Evolutionary conservation across 495 filamentous ascomycete species (phyloP), one percentile per base, ranked within the genome.

Genomic region (Acidomyces sp.): DNA sequence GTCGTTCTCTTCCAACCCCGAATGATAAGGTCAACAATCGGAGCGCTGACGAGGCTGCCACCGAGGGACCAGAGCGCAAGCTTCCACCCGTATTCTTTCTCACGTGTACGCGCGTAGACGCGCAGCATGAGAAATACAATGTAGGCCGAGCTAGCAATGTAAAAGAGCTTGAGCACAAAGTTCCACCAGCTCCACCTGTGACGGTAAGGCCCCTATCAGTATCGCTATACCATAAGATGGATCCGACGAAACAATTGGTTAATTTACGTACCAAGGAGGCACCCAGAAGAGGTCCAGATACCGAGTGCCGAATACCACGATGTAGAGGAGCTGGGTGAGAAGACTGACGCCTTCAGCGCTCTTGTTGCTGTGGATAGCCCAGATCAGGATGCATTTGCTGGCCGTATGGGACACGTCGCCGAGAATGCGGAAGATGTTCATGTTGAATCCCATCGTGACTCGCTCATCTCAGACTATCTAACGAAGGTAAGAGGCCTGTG

Each of bases 311-410:
- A 95, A 97, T 26, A 97, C 88, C 40, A 77, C 47, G 21, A 74
- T 71, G 63, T 97, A 97, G 50, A 97, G 75, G 30, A 74, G 65
- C 60, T 97, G 90, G 0, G 87, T 94, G 44, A 97, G 80, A 48
- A 95, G 74, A n/a, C 87, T 94, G 37, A 96, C 76, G 47, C 87
- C 88, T 71, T 96, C 90, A 18, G 92, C 80, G 57, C 80, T 88
- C 51, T 68, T 69, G 54, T 93, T 93, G 36, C 69, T 68, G 61
- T 95, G 86, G 52, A 97, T 94, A 25, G 87, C 80, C 67, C 75
- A 84, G 60, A 94, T 82, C 44, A 96, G 67, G 53, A 96, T 85
- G 53, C 76, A 73, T 69, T 92, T 93, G 10, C 86, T 87, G 24
- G 70, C 65, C 19, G 83, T 72, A 55, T 97, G 90, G 29, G 79